Percentiles rank a stretch among this genome's conserved stretches.
These are phyloP conservation scores for Glycine latifolia DNA, from an alignment of 306 rosid genomes.

Conservation along the genomic window DNA sequence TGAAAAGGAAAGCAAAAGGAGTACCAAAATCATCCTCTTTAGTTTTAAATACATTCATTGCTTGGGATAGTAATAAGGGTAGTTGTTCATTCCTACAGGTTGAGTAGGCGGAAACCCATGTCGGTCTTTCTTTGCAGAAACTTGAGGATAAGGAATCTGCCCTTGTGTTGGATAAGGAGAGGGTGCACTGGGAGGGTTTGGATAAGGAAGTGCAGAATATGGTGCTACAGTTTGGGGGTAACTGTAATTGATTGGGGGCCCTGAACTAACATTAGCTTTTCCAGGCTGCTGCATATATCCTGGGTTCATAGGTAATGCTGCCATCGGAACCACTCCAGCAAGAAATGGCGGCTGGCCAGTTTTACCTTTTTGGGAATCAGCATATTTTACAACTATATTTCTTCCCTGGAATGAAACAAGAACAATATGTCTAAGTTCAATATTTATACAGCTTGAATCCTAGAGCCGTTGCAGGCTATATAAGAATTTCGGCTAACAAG, in stretches of 20 bases:
- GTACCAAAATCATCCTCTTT: slow-evolving; percentile 29
- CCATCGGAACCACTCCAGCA: slow-evolving; percentile 58
- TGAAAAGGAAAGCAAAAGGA: slow-evolving; percentile 8
- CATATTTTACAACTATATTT: slow-evolving; percentile 72
- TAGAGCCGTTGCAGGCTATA: neutral
- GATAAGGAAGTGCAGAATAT: slow-evolving; percentile 64
- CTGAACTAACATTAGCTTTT: slow-evolving; percentile 48
- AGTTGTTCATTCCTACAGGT: slow-evolving; percentile 65
- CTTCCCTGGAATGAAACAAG: slow-evolving; percentile 67
- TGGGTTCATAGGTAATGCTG: slow-evolving; percentile 57
- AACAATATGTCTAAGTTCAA: slow-evolving; percentile 25
- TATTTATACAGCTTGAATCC: slow-evolving; percentile 9
- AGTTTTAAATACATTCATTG: slow-evolving; percentile 48
- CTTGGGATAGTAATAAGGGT: slow-evolving; percentile 72
- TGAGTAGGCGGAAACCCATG: slow-evolving; percentile 52
- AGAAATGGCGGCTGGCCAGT: slow-evolving; percentile 57
- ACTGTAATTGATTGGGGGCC: slow-evolving; percentile 54
- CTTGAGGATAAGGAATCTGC: slow-evolving; percentile 62
- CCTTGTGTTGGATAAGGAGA: slow-evolving; percentile 62
- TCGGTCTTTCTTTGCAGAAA: slow-evolving; percentile 56
- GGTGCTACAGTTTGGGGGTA: slow-evolving; percentile 67
- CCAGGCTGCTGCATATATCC: slow-evolving; percentile 77
- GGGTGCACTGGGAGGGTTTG: slow-evolving; percentile 55
- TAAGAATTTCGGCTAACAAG: slow-evolving; percentile 35
- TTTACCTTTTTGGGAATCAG: slow-evolving; percentile 75